These are phyloP conservation scores for Kodamaea restingae DNA, from an alignment of 805 yeast genomes.

Conservation along the genomic window DNA sequence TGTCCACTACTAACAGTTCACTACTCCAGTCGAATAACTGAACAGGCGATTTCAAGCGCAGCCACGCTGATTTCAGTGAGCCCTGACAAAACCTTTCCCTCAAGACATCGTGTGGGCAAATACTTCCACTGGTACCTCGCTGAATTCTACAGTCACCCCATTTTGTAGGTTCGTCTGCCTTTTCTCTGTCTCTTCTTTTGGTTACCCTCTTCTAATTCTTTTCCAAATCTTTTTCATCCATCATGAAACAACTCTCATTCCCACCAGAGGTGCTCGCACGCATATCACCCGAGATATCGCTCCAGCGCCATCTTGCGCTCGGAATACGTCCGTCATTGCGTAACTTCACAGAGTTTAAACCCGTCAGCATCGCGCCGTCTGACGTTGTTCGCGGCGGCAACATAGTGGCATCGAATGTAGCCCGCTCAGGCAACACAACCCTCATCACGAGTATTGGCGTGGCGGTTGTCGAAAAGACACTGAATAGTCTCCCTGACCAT, in stretches of 20 bases:
- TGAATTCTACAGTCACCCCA: too few species aligned
- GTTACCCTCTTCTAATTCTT: not conserved
- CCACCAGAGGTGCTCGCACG: constrained; percentile 81
- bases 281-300: constrained; percentile 78
- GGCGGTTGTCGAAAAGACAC: constrained; percentile 55
- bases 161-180: too few species aligned
- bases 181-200: too few species aligned
- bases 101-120: too few species aligned
- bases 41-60: too few species aligned
- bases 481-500: constrained; percentile 16
- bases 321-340: constrained; percentile 78
- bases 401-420: constrained; percentile 62
- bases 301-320: constrained; percentile 70
- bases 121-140: too few species aligned
- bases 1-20: too few species aligned
- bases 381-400: constrained; percentile 17
- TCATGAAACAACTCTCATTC: constrained; percentile 36
- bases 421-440: constrained; percentile 67
- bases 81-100: too few species aligned
- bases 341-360: constrained; percentile 66
- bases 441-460: constrained; percentile 70
- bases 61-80: too few species aligned
- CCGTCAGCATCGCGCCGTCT: constrained; percentile 39
- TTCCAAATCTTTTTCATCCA: not conserved
- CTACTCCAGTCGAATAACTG: too few species aligned